Percentiles rank a stretch among this genome's conserved stretches.
Conservation (phyloP, 2,329 filamentous ascomycete genomes). For the Colletotrichum orchidophilum region DNA sequence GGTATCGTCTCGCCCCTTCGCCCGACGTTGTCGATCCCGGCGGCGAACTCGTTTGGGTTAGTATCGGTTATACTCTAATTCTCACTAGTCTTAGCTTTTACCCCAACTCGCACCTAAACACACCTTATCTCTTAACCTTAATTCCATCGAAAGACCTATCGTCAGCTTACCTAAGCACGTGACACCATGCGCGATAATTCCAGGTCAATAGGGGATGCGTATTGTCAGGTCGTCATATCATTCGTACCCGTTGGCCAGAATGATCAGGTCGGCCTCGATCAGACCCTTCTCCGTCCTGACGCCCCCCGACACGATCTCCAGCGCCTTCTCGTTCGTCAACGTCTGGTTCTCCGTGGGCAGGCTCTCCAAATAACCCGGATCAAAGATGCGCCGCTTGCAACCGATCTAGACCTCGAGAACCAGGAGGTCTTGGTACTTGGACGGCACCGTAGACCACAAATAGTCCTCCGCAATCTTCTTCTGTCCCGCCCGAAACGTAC, state of each 20-base stretch:
- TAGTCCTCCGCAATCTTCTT: conserved; percentile 51
- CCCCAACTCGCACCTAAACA: too few relatives aligned
- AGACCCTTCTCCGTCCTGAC: conserved; percentile 48
- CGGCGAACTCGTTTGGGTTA: conserved; percentile 63
- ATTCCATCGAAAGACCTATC: too few relatives aligned
- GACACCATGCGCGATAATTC: too few relatives aligned
- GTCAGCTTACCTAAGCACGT: too few relatives aligned
- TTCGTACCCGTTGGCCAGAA: conserved; percentile 71
- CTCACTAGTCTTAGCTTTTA: too few relatives aligned
- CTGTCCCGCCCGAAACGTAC: conserved; percentile 45
- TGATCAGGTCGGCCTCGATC: conserved; percentile 65
- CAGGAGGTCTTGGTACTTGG: conserved; percentile 68
- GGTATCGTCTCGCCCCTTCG: conserved; percentile 58
- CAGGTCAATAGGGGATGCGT: too few relatives aligned
- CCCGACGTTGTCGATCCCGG: conserved; percentile 62
- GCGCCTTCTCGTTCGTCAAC: conserved; percentile 58
- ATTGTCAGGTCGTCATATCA: too few relatives aligned
- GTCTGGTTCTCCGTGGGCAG: conserved; percentile 59
- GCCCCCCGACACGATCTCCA: conserved; percentile 55
- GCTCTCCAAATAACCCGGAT: conserved; percentile 62
- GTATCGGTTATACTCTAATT: too few relatives aligned
- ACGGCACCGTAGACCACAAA: conserved; percentile 57
- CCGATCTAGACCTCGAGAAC: conserved; percentile 71
- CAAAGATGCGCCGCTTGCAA: conserved; percentile 70
- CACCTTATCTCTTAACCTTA: too few relatives aligned